Evolutionary conservation across 2,329 filamentous ascomycete species (phyloP).

Genomic region (Elsinoe australis): DNA sequence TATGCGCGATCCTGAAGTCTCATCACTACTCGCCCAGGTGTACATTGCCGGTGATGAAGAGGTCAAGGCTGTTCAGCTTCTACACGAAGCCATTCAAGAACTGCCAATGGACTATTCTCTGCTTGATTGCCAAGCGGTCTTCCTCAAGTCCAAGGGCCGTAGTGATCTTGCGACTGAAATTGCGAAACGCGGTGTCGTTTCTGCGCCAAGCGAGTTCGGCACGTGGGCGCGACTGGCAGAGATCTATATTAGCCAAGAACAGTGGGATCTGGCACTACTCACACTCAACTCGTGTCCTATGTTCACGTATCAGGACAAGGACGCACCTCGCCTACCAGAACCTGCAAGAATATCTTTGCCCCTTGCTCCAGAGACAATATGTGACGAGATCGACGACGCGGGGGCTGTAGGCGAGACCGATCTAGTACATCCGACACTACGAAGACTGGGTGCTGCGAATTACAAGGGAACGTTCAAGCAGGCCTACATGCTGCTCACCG

Average conservation of each 20-base stretch:
- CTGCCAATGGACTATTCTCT: conserved; percentile 97
- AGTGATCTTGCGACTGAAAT: conserved; percentile 83
- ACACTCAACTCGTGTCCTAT: conserved; percentile 98
- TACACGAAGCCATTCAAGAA: conserved; percentile 82
- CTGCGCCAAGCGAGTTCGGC: conserved; percentile 91
- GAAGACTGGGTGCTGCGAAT: conserved; percentile 75
- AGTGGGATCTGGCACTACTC: conserved; percentile 91
- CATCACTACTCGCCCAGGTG: conserved; percentile 82
- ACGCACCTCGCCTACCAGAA: conserved; percentile 88
- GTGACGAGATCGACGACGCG: conserved; percentile 95
- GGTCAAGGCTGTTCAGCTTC: conserved; percentile 81
- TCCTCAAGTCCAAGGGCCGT: conserved; percentile 80
- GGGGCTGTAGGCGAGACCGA: conserved; percentile 69
- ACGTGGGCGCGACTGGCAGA: conserved; percentile 93
- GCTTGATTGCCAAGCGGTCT: conserved; percentile 88
- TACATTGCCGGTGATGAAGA: conserved; percentile 94
- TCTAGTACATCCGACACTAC: conserved; percentile 75
- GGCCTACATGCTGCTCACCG: conserved; percentile 86
- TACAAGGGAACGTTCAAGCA: conserved; percentile 96
- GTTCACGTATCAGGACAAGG: conserved; percentile 99
- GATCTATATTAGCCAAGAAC: conserved; percentile 86
- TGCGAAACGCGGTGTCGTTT: conserved; percentile 88
- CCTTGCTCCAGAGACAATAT: conserved; percentile 75
- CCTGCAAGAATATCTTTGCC: conserved; percentile 82
- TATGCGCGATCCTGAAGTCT: conserved; percentile 83